Conservation (phyloP, 805 yeast species). For the Saturnispora quitensis region DNA sequence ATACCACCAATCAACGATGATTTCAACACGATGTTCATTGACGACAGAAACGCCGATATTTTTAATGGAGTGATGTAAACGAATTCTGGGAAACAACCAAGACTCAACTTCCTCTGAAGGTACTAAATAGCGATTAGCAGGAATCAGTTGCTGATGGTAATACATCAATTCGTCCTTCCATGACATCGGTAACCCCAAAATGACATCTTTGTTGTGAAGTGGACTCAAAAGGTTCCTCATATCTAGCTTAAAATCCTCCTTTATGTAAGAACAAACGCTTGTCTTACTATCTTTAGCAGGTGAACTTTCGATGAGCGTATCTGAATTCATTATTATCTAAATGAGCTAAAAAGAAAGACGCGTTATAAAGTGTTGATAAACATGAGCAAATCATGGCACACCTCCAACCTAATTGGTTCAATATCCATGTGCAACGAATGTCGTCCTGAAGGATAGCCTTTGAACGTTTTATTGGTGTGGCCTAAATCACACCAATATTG, state of each 20-base stretch:
- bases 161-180: neutral
- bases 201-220: neutral
- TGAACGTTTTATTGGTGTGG: constrained; percentile 21
- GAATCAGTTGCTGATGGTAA: neutral
- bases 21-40: neutral
- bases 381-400: constrained; percentile 29
- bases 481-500: constrained; percentile 20
- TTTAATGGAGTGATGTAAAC: neutral
- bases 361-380: constrained; percentile 27
- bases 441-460: constrained; percentile 24
- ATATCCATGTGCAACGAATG: constrained; percentile 41
- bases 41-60: neutral
- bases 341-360: neutral
- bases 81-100: neutral
- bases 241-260: neutral
- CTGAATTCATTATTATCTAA: constrained; percentile 3
- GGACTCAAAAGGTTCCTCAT: neutral
- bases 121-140: neutral
- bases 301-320: constrained; percentile 7
- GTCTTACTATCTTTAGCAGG: neutral
- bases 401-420: constrained; percentile 29
- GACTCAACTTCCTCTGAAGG: neutral
- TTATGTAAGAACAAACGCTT: neutral
- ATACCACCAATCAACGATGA: constrained; percentile 1
- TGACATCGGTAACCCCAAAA: neutral